Evolutionary conservation across 352 stramenopile genomes (phyloP).

Genomic region (Phytopythium vexans): DNA sequence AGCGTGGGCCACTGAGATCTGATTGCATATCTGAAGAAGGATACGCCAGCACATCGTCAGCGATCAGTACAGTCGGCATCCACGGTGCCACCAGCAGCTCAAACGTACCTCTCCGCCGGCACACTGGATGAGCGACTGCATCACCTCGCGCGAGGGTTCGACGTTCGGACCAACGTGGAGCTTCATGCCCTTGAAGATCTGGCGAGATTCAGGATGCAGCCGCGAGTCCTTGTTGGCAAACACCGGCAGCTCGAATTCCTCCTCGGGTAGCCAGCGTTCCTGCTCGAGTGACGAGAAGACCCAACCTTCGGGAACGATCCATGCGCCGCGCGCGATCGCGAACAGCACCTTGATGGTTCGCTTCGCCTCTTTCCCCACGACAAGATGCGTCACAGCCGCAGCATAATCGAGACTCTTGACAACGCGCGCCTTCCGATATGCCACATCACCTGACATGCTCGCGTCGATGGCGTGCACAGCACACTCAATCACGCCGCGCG

Average conservation of each 20-base stretch:
- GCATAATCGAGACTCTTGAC: conserved; percentile 77
- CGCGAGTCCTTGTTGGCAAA: conserved; percentile 50
- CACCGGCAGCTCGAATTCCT: conserved; percentile 54
- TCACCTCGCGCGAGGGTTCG: conserved; percentile 64
- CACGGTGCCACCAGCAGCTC: not conserved
- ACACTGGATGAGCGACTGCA: conserved; percentile 72
- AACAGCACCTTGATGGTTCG: conserved; percentile 86
- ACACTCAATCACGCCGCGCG: conserved; percentile 61
- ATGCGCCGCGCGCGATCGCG: conserved; percentile 72
- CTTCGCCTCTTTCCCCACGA: conserved; percentile 62
- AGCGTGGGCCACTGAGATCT: conserved; percentile 61
- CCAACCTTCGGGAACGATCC: conserved; percentile 80
- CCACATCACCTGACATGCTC: conserved; percentile 38
- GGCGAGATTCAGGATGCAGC: conserved; percentile 37
- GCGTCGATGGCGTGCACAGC: conserved; percentile 77
- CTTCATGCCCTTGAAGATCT: conserved; percentile 60
- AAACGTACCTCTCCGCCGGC: conserved; percentile 63
- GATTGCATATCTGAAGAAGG: conserved; percentile 53
- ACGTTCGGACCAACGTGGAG: conserved; percentile 75
- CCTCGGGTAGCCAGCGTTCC: conserved; percentile 67
- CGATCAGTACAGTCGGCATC: conserved; percentile 1
- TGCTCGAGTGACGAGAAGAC: conserved; percentile 74
- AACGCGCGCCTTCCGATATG: conserved; percentile 63
- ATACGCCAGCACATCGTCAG: not conserved
- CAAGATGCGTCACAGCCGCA: conserved; percentile 69